These are phyloP conservation scores for Jamesozyma spencerorum DNA, from an alignment of 805 yeast species.

Conservation along the genomic window DNA sequence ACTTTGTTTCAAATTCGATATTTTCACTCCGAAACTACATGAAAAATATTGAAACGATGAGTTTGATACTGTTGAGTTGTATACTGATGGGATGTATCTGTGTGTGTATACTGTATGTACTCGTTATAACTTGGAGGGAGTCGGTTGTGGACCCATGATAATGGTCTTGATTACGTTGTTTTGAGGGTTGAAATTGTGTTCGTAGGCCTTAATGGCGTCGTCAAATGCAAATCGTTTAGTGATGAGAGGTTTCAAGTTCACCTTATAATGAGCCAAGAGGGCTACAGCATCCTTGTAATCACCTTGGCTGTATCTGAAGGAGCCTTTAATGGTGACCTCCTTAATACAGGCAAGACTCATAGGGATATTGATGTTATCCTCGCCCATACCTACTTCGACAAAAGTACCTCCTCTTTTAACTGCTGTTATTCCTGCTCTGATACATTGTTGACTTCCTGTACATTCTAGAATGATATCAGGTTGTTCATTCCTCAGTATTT, in stretches of 20 bases:
- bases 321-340: constrained; percentile 63
- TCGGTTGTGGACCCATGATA: constrained; percentile 65
- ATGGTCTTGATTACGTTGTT: constrained; percentile 63
- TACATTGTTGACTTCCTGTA: constrained; percentile 74
- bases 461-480: constrained; percentile 73
- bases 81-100: too few relatives aligned
- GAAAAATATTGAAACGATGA: too few relatives aligned
- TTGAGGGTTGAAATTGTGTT: constrained; percentile 52
- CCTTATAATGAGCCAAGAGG: constrained; percentile 51
- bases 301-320: constrained; percentile 71
- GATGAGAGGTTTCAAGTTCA: constrained; percentile 59
- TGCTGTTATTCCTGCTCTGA: constrained; percentile 54
- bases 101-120: too few relatives aligned
- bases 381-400: constrained; percentile 84
- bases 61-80: too few relatives aligned
- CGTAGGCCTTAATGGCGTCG: constrained; percentile 70
- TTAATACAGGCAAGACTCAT: constrained; percentile 57
- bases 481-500: constrained; percentile 23
- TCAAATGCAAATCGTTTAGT: constrained; percentile 66
- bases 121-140: too few relatives aligned
- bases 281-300: constrained; percentile 69
- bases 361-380: constrained; percentile 61
- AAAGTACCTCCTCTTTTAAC: constrained; percentile 60
- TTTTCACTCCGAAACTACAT: not conserved
- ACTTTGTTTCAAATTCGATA: constrained; percentile 1